Evolutionary conservation across 257 asterid genomes (phyloP), one percentile per base, ranked within the genome.

Genomic region (Echium plantagineum): DNA sequence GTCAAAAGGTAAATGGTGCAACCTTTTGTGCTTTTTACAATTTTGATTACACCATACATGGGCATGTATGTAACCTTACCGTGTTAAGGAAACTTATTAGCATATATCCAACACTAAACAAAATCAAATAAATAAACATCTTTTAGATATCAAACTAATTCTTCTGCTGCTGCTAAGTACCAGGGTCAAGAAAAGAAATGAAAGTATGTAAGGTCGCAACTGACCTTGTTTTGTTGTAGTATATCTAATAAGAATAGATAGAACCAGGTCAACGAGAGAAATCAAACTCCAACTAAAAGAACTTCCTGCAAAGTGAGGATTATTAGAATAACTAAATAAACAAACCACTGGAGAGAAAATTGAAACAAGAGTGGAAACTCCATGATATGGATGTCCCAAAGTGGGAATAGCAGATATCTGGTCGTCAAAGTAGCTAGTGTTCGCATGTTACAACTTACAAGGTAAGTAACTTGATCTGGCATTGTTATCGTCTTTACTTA

Each of bases 261-360:
- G 74, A 72, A 77, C 81, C 76, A 87, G 60, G 78, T 81, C 74
- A 75, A 87, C 59, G 55, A 87, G 63, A 68, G 87, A 85, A 68
- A 87, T 80, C 84, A 87, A 76, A 72, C 91, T 85, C 96, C 96
- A 83, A 64, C 81, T 76, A 71, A 83, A 75, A 62, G 82, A 64
- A 17, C 83, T 85, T 73, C 84, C 96, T 87, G 96, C 84, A 83
- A 68, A 47, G 32, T 12, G 26, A 28, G 22, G 19, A 52, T 52
- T 16, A 20, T 52, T 16, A 65, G 60, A 63, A n/a, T 53, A 24
- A 53, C 48, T 24, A 57, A 54, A 21, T 18, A 51, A 17, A 21
- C 20, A 67, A 20, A 54, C 9, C 17, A 18, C 15, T 6, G 6
- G 57, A 24, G 15, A 57, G 59, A 42, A 0, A 28, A 47, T 15